Base-by-base conservation (phyloP, 805 yeast species). In the Kodamaea jinghongensis region DNA sequence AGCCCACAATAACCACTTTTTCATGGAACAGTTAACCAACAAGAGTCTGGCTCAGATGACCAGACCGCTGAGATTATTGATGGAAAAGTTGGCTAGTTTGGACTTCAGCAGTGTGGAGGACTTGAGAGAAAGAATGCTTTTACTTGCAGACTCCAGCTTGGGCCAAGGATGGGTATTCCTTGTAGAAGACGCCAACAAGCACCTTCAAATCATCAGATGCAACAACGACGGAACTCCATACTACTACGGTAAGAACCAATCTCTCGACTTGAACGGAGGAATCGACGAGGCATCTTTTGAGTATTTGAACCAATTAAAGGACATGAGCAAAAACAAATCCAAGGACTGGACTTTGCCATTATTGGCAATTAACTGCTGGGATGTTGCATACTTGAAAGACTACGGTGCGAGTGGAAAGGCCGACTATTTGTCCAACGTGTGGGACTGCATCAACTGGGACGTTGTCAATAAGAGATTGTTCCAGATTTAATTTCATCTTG, bases 1-100 rank as follows among this genome's bases (percentile, higher is more conserved):
- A 58, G 81, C 89, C 2, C 91, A 86, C 67, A 90, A 89, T 65
- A 93, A 93, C 67, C 99, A 91, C 64, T 73, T 93, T 36, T 88
- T 85, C 53, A 81, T 89, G 55, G 79, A 83, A 59, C 85, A 84
- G 54, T 65, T 82, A 34, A 49, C 63, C 9, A 58, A 61, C 48
- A 54, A 55, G 41, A 40, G 53, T 3, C 56, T 50, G 30, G 72
- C 73, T 4, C 36, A 48, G 26, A 41, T 51, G 23, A 63, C 73
- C 11, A 49, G 54, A 46, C 73, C 75, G 9, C 58, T 65, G 11
- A 58, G 71, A 46, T 53, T 56, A 17, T 53, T 69, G 39, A 50
- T 67, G 54, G 71, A 65, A 42, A 62, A 63, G 43, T 55, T 68
- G 40, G 57, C 62, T 5, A 60, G 56, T 40, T 55, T 55, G 42